Percentiles rank a stretch among this genome's conserved stretches.
Conservation (phyloP, 768 basidiomycete genomes). For the Collybiopsis luxurians region DNA sequence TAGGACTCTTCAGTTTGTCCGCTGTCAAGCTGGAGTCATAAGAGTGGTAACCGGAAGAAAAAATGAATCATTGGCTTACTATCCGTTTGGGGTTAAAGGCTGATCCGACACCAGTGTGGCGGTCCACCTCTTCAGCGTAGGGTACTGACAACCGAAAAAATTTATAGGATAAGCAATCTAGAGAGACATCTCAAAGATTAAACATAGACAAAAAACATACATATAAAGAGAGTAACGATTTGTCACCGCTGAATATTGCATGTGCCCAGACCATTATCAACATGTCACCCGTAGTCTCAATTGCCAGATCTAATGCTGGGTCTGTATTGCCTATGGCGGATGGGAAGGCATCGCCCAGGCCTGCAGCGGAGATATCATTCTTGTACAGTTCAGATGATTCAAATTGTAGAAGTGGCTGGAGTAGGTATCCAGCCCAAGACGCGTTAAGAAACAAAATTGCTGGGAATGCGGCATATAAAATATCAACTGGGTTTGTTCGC, state of each 20-base stretch:
- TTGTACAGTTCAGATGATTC: neutral
- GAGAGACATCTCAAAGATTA: too few species aligned
- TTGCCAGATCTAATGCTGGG: neutral
- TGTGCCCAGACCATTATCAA: conserved; percentile 30
- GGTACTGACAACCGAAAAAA: too few species aligned
- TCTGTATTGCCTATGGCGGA: neutral
- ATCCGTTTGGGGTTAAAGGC: conserved; percentile 6
- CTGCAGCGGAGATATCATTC: conserved; percentile 3
- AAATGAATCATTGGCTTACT: conserved; percentile 5
- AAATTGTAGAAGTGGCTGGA: conserved; percentile 38
- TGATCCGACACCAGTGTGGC: neutral
- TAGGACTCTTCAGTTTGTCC: neutral
- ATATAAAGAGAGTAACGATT: conserved; percentile 16
- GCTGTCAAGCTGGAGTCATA: too few species aligned
- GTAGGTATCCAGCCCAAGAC: conserved; percentile 34
- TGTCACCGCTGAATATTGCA: conserved; percentile 24
- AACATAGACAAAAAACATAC: too few species aligned
- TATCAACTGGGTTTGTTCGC: conserved; percentile 37
- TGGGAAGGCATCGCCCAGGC: conserved; percentile 8
- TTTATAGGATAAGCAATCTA: neutral
- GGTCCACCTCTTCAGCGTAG: neutral
- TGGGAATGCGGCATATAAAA: conserved; percentile 37
- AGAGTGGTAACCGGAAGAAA: too few species aligned
- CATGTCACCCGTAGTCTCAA: conserved; percentile 31
- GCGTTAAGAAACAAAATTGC: conserved; percentile 37